phyloP scores from a whole-genome alignment of 2,329 filamentous ascomycete genomes.

The Fusarium sp. region DNA sequence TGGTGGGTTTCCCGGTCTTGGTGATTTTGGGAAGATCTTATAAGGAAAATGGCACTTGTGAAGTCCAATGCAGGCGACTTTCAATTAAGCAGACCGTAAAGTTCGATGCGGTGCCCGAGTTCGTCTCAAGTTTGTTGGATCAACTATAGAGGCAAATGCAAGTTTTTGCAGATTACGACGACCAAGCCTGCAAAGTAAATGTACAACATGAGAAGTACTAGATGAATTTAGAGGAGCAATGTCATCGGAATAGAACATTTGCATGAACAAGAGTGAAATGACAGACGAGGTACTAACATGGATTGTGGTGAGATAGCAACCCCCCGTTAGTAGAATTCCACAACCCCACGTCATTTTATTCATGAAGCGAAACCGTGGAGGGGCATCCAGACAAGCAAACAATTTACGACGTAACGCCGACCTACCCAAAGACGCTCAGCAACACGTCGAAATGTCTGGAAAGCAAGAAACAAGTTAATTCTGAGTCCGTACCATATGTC shows the following conservation, averaged over 20 bases:
- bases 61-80: slow-evolving; percentile 83
- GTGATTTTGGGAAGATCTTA: slow-evolving; percentile 83
- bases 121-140: slow-evolving; percentile 62
- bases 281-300: no score
- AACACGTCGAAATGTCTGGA: slow-evolving; percentile 49
- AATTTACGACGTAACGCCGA: slow-evolving; percentile 18
- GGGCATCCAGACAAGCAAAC: slow-evolving; percentile 36
- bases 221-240: not conserved
- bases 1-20: slow-evolving; percentile 88
- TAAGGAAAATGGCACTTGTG: slow-evolving; percentile 69
- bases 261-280: not conserved
- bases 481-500: not conserved
- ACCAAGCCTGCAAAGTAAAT: not conserved
- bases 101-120: slow-evolving; percentile 58
- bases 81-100: slow-evolving; percentile 71
- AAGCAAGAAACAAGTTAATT: slow-evolving; percentile 53
- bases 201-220: slow-evolving; percentile 12
- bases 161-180: not conserved
- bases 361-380: slow-evolving; percentile 47
- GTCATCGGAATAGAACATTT: not conserved
- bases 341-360: slow-evolving; percentile 53
- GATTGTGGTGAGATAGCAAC: slow-evolving; percentile 18
- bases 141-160: slow-evolving; percentile 58
- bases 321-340: slow-evolving; percentile 50
- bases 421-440: slow-evolving; percentile 17